Base-by-base conservation (phyloP, 148 eudicot genomes). In the Diospyros kaki region DNA sequence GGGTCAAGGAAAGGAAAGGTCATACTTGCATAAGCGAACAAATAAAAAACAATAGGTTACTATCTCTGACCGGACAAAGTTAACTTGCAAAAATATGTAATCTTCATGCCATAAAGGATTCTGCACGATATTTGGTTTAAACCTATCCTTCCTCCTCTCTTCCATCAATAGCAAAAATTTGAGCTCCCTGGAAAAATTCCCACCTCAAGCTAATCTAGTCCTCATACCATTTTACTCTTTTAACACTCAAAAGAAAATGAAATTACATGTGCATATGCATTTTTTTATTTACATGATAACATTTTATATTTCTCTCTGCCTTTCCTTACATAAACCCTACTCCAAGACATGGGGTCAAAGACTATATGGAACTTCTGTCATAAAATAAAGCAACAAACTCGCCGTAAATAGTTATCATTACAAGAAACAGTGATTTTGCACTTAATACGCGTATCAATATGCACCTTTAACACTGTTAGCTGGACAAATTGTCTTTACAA, bases 381-480 rank as follows among this genome's bases (percentile, higher is more conserved):
- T 59, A 75, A n/a, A 51, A 54, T 75, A 54, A 62, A 44, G 2
- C 44, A 60, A 43, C 43, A 61, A 73, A 85, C 89, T 82, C 87
- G 80, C 28, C 85, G 83, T 82, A 77, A 66, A 75, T n/a, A 76
- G 68, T 63, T 68, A 67, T 71, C 58, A 70, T 64, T 64, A 67
- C 81, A 74, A 74, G 60, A 67, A 48, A 48, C 52, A 48, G 8
- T 67, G 28, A 41, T 45, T 15, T 53, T 66, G 50, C 40, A 56
- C 54, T 45, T 11, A 69, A 71, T 44, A 55, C n/a, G 64, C n/a
- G 64, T 62, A 77, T 58, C 41, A 8, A 71, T 64, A 58, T 73
- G 76, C 77, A 73, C 17, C 59, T 39, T 43, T 48, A 58, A 55
- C 18, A 58, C 14, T 28, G 43, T 14, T 46, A 61, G 56, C 68